phyloP scores from a whole-genome alignment of 2,329 filamentous ascomycete genomes.

The Fusarium cicatricum region DNA sequence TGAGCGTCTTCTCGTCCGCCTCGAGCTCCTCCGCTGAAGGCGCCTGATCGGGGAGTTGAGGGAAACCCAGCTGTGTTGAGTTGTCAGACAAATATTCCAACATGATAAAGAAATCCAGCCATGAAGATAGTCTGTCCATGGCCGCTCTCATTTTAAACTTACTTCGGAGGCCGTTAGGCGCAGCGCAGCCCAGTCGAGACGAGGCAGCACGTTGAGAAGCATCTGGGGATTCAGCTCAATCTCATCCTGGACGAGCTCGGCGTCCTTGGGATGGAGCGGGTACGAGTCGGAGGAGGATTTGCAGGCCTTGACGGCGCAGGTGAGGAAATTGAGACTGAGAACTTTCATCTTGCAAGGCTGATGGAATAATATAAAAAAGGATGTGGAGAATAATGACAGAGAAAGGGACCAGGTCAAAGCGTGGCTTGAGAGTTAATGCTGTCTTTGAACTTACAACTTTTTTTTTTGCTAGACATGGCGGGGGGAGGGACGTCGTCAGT shows the following conservation, averaged over 20 bases:
- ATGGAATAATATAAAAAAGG: neutral
- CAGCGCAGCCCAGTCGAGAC: constrained; percentile 88
- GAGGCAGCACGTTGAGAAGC: constrained; percentile 82
- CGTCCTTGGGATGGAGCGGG: constrained; percentile 91
- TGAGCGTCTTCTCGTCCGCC: constrained; percentile 73
- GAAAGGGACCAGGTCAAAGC: neutral
- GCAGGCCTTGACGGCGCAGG: constrained; percentile 95
- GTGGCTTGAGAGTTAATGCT: constrained; percentile 10
- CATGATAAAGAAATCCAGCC: neutral
- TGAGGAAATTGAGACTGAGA: constrained; percentile 94
- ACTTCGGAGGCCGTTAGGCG: constrained; percentile 80
- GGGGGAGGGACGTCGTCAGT: constrained; percentile 24
- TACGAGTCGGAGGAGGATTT: constrained; percentile 82
- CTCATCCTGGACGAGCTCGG: constrained; percentile 88
- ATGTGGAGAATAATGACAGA: neutral
- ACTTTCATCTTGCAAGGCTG: constrained; percentile 76
- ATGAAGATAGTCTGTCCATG: too few species aligned
- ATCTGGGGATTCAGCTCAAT: constrained; percentile 83
- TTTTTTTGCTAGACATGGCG: constrained; percentile 32
- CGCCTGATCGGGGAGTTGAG: constrained; percentile 70
- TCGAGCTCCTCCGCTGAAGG: constrained; percentile 70
- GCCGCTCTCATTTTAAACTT: constrained; percentile 36
- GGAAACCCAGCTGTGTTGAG: constrained; percentile 75
- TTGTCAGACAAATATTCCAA: constrained; percentile 17
- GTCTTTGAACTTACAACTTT: constrained; percentile 44